Base-by-base conservation (phyloP, 805 yeast species). In the Lipomyces lipofer region DNA sequence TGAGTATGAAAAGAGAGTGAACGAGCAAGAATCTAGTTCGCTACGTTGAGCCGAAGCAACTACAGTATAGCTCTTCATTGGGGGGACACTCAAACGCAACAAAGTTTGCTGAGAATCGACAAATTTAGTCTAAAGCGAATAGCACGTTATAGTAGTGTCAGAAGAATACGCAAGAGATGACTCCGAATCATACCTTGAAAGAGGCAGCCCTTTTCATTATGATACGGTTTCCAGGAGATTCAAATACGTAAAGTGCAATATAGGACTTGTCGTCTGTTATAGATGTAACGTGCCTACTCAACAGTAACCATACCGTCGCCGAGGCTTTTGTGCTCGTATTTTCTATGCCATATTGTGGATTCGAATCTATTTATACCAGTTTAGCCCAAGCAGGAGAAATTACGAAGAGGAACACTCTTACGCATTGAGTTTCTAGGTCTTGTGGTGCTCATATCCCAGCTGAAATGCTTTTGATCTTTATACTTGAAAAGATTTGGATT, bases 401-500 rank as follows among this genome's bases (percentile, higher is more conserved):
- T 25, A 28, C 21, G 17, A 4, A 47, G 12, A 6, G 13, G 17
- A 33, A 1, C 40, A 19, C 21, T 8, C 24, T 9, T 36, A 19
- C 9, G 40, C 22, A 9, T 13, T 36, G 22, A 13, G 22, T 19
- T 17, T 36, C 10, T n/a, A 36, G 25, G 54, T 45, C 42, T 13
- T 9, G 44, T 45, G 21, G n/a, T 39, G 5, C 36, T 32, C 48
- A 52, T 6, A 32, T 56, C 45, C 51, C 52, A 56, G 5, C 22
- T 47, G 39, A 58, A 58, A 21, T 58, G 60, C 22, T 27, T 30
- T 30, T 57, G 53, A 28, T 35, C 15, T 36, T 30, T 30, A 29
- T 40, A 38, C 5, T 42, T 47, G 40, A 56, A 56, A 17, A 58
- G 42, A 6, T 27, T 4, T 13, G 82, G 77, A 53, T 81, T 74